phyloP scores from a whole-genome alignment of 805 yeast genomes.

The Starmerella davenportii region DNA sequence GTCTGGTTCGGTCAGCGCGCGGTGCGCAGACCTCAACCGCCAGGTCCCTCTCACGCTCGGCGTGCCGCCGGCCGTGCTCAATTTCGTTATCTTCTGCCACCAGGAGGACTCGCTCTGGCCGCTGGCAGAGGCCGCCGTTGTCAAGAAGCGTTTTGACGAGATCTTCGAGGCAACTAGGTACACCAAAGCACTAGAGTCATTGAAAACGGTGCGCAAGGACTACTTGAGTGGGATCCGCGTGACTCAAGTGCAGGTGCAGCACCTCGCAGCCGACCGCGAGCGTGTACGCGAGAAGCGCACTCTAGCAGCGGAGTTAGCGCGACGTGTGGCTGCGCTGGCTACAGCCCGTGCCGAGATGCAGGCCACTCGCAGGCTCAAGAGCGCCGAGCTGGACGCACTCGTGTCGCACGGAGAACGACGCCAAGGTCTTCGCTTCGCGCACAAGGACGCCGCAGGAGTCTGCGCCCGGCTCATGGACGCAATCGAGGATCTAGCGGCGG shows the following conservation, averaged over 20 bases:
- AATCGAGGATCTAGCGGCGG: constrained; percentile 1
- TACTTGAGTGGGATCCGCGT: constrained; percentile 57
- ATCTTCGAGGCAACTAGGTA: constrained; percentile 89
- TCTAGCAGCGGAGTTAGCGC: constrained; percentile 29
- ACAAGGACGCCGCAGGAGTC: constrained; percentile 1
- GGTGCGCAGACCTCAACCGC: constrained; percentile 66
- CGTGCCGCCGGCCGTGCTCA: constrained; percentile 70
- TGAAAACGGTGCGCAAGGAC: constrained; percentile 62
- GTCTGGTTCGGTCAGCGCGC: constrained; percentile 31
- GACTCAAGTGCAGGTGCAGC: constrained; percentile 61
- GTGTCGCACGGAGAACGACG: constrained; percentile 5
- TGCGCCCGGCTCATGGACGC: constrained; percentile 1
- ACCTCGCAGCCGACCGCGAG: constrained; percentile 52
- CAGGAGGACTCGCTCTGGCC: constrained; percentile 98
- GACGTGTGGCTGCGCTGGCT: constrained; percentile 30
- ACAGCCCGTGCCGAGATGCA: constrained; percentile 35
- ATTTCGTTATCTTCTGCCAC: constrained; percentile 89
- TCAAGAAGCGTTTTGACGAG: constrained; percentile 89
- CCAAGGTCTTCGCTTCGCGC: constrained; percentile 6
- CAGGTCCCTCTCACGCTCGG: constrained; percentile 74
- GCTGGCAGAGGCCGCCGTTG: constrained; percentile 58
- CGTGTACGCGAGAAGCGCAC: constrained; percentile 44
- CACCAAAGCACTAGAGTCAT: constrained; percentile 69
- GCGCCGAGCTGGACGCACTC: constrained; percentile 31
- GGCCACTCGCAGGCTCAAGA: constrained; percentile 32